Conservation (phyloP, 2,329 filamentous ascomycete genomes). For the Dothistroma pini region DNA sequence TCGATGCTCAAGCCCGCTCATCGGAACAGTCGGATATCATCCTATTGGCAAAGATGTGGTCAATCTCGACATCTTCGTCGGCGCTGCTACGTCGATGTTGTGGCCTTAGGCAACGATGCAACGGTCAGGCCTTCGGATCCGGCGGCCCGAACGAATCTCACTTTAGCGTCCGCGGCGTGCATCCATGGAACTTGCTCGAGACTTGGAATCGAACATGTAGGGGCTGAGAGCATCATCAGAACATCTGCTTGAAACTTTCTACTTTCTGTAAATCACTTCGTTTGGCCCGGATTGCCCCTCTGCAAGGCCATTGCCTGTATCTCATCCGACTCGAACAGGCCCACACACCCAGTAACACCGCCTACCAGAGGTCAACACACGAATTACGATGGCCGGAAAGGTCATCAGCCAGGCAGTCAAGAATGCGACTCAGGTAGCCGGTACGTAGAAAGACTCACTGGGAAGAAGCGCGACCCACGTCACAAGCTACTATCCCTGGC, state of each 20-base stretch:
- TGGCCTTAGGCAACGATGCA: background rate
- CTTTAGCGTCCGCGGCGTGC: background rate
- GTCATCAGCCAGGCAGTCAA: slow-evolving; percentile 8
- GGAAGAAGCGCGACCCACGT: no score
- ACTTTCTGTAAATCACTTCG: background rate
- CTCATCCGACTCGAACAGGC: no score
- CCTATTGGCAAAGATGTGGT: no score
- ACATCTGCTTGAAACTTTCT: background rate
- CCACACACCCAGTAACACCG: background rate
- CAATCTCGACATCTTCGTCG: no score
- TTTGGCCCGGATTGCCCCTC: background rate
- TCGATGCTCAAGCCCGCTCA: no score
- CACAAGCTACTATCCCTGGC: background rate
- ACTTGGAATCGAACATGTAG: background rate
- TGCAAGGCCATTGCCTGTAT: background rate
- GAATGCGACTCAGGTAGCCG: slow-evolving; percentile 30
- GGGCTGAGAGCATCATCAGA: background rate
- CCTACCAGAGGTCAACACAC: background rate
- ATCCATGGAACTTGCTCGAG: no score
- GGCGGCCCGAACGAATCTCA: background rate
- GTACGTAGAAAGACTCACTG: background rate
- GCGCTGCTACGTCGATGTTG: background rate
- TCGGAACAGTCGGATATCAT: no score
- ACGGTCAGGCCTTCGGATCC: background rate
- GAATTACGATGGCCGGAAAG: slow-evolving; percentile 5